These are phyloP conservation scores for Candida coleopterorum DNA, from an alignment of 805 yeast genomes.

Conservation along the genomic window DNA sequence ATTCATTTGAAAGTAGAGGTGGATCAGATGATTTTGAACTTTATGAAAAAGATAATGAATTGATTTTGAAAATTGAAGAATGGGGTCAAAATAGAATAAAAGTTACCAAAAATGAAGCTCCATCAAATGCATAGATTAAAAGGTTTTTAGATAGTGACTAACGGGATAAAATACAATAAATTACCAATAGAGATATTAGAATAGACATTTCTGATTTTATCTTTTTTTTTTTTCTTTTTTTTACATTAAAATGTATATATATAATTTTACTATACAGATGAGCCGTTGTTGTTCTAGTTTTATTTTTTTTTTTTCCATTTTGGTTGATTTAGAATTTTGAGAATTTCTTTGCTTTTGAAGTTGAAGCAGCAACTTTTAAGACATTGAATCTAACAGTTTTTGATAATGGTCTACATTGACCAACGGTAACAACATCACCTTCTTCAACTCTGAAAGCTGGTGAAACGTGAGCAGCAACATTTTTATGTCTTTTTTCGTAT, in stretches of 20 bases:
- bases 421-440: constrained; percentile 99
- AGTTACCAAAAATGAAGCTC: constrained; percentile 48
- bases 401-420: constrained; percentile 99
- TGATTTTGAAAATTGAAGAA: constrained; percentile 46
- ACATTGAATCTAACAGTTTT: constrained; percentile 99
- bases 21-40: constrained; percentile 79
- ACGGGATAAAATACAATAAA: not conserved
- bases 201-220: not conserved
- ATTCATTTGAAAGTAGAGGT: constrained; percentile 60
- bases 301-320: no score
- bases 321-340: constrained; percentile 96
- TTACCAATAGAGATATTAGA: not conserved
- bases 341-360: constrained; percentile 91
- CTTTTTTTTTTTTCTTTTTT: constrained; percentile 8
- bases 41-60: constrained; percentile 53
- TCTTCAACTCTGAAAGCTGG: constrained; percentile 99
- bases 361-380: constrained; percentile 86
- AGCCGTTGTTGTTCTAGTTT: constrained; percentile 18
- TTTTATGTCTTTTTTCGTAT: constrained; percentile 99
- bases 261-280: constrained; percentile 2
- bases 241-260: constrained; percentile 7
- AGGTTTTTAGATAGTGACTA: no score
- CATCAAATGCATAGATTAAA: constrained; percentile 48
- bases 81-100: constrained; percentile 60
- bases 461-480: constrained; percentile 98